Evolutionary conservation across 768 basidiomycete species (phyloP).

Genomic region (Exsudoporus frostii): DNA sequence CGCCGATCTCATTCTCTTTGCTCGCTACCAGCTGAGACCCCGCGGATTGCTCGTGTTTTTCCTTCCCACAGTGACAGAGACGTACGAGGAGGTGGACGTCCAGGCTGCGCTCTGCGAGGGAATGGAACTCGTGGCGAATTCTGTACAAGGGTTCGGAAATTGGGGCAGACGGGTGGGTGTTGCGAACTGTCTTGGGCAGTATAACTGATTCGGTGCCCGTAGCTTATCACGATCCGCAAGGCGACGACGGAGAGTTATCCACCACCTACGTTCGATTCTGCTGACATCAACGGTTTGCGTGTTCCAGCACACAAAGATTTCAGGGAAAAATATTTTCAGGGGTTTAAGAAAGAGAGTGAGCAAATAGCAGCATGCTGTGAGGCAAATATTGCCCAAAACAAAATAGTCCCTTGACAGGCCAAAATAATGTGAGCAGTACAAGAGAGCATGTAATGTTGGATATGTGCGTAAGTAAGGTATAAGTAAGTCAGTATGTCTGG

Average conservation of each 20-base stretch:
- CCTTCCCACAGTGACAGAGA: conserved; percentile 87
- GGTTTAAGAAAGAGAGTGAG: conserved; percentile 53
- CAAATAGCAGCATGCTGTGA: conserved; percentile 1
- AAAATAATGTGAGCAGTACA: background rate
- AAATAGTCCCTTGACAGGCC: background rate
- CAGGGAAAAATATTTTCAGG: conserved; percentile 81
- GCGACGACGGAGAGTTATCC: conserved; percentile 41
- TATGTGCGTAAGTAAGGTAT: background rate
- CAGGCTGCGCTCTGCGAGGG: conserved; percentile 75
- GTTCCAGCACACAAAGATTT: conserved; percentile 89
- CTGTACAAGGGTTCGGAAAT: conserved; percentile 88
- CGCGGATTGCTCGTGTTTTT: conserved; percentile 93
- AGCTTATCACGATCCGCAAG: conserved; percentile 93
- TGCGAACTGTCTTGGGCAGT: background rate
- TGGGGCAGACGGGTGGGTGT: conserved; percentile 86
- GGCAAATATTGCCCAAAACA: background rate
- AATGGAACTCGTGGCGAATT: conserved; percentile 86
- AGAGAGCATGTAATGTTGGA: background rate
- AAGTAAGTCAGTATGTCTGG: background rate
- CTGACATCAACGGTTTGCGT: conserved; percentile 31
- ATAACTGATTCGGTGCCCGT: conserved; percentile 4
- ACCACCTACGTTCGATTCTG: conserved; percentile 52
- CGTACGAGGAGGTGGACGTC: conserved; percentile 87
- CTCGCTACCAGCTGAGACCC: conserved; percentile 81
- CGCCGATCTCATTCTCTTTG: conserved; percentile 73